phyloP scores from a whole-genome alignment of 768 basidiomycete genomes.

The Trametes gibbosa region DNA sequence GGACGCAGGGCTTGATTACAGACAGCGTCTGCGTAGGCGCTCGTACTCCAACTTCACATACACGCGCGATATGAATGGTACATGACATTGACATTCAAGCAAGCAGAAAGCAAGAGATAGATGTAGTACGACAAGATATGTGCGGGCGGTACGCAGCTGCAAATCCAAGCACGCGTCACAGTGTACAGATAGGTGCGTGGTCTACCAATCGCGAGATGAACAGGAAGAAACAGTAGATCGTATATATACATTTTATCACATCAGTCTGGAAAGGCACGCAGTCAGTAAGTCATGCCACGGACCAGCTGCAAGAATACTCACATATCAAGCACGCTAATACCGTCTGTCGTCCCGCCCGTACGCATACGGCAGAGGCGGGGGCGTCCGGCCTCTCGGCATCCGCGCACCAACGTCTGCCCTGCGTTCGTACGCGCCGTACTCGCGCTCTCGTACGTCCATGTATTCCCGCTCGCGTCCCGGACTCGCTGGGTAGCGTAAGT shows the following conservation, averaged over 20 bases:
- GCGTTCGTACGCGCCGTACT: constrained; percentile 21
- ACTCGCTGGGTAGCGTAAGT: constrained; percentile 14
- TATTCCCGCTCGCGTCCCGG: constrained; percentile 21
- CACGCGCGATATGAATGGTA: neutral
- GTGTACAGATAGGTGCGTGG: neutral
- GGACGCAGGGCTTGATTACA: neutral
- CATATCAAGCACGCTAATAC: constrained; percentile 11
- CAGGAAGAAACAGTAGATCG: neutral
- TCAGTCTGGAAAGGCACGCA: neutral
- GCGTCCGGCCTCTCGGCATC: constrained; percentile 22
- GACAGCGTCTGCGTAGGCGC: neutral
- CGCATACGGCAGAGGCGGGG: constrained; percentile 18
- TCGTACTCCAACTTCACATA: neutral
- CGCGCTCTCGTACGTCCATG: constrained; percentile 13
- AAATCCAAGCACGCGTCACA: neutral
- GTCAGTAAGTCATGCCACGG: neutral
- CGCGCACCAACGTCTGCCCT: constrained; percentile 2
- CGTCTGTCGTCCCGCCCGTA: constrained; percentile 26
- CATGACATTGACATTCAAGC: neutral
- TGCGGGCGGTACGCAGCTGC: neutral
- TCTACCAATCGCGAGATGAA: neutral
- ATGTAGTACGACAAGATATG: neutral
- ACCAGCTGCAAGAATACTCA: neutral
- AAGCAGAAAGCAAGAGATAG: neutral
- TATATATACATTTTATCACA: neutral